Percentiles rank a stretch among this genome's conserved stretches.
These are phyloP conservation scores for Mrakia blollopis DNA, from an alignment of 768 basidiomycete genomes.

Conservation along the genomic window DNA sequence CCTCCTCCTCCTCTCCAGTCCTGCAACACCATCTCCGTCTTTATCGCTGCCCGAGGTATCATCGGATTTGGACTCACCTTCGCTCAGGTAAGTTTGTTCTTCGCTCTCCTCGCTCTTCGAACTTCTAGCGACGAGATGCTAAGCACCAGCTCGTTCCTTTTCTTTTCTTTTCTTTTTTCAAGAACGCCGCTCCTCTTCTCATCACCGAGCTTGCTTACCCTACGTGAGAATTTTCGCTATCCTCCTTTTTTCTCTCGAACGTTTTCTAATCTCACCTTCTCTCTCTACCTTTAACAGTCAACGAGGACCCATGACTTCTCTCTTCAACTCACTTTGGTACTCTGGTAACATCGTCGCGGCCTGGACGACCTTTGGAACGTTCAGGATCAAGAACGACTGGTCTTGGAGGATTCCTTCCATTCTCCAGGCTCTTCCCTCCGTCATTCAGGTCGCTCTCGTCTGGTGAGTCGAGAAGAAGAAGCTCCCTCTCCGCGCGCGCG, in stretches of 20 bases:
- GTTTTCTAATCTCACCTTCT: neutral
- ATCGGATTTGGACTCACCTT: conserved; percentile 65
- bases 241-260: neutral
- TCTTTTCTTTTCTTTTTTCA: neutral
- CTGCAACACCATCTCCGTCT: conserved; percentile 65
- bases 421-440: conserved; percentile 51
- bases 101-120: too few relatives aligned
- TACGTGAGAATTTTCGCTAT: conserved; percentile 35
- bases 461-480: neutral
- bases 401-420: conserved; percentile 60
- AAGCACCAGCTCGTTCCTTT: neutral
- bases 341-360: conserved; percentile 69
- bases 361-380: conserved; percentile 78
- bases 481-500: too few relatives aligned
- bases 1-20: too few relatives aligned
- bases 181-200: conserved; percentile 73
- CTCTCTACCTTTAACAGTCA: conserved; percentile 47
- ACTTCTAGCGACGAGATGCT: neutral
- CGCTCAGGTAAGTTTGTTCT: neutral
- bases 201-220: conserved; percentile 79
- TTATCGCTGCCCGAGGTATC: conserved; percentile 59
- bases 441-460: conserved; percentile 14
- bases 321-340: conserved; percentile 83
- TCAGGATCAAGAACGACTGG: conserved; percentile 53
- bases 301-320: conserved; percentile 69